Evolutionary conservation across 2,329 filamentous ascomycete genomes (phyloP), one percentile per base, ranked within the genome.

Genomic region (Ceratocystis papillata): DNA sequence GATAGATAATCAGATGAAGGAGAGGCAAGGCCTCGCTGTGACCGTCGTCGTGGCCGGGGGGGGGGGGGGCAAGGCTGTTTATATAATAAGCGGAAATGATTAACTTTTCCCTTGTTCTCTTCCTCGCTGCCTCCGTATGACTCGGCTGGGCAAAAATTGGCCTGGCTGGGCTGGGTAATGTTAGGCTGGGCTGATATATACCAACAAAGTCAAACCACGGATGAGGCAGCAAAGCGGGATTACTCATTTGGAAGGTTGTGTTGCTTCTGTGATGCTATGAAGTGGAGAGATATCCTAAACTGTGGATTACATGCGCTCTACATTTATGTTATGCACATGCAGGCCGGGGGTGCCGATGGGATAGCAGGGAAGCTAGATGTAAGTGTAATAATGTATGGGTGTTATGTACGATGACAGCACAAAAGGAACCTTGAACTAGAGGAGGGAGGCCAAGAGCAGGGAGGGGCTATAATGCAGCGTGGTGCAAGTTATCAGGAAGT

Each of bases 1-100:
- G 22, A 62, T 28, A 7, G 57, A 62, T 30, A 41, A 46, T 50
- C 53, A 57, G 57, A 66, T 28, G 60, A 66, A 63, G 10, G 30
- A 66, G 62, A 63, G 37, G 37, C 37, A 41, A 41, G 37, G 37
- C 37, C 37, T 41, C 37, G 37, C 37, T 41, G 37, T 41, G 10
- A 4, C 12, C 37, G 10, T 41, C 10, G 10, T 41, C 3, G 37
- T 41, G 25, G 10, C 25, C 25, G 53, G 28, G 53, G 53, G 22
- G 2, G 22, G 22, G 22, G 22, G 22, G 25, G 25, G 12, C 50
- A 25, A 17, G n/a, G 48, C 17, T 0, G n/a, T 12, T 3, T 12
- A 17, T n/a, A 1, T 25, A 25, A 3, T 22, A 25, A 10, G n/a
- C 22, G 15, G 50, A 55, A 55, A 55, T 55, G 50, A 55, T 55